Evolutionary conservation across 1,284 basidiomycete genomes (phyloP), one percentile per base, ranked within the genome.

Genomic region (Polyporus tsugae): DNA sequence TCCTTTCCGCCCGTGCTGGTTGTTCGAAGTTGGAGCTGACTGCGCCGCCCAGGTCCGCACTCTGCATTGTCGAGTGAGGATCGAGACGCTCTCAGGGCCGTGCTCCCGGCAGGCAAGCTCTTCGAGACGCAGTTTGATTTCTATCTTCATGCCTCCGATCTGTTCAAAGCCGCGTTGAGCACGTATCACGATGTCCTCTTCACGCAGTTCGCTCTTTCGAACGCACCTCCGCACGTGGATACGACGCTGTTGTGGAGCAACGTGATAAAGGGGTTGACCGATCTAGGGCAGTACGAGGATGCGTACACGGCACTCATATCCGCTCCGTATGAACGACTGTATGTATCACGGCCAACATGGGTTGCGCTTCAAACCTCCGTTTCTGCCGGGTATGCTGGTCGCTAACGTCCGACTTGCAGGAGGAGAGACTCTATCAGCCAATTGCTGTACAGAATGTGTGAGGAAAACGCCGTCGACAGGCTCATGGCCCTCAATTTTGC

Each of bases 401-500:
- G 36, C 62, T 63, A 25, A 63, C 33, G 22, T 7, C 38, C 9
- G 22, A 41, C 39, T 29, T 63, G 33, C 78, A 97, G 95, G 76
- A 92, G 91, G 82, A 87, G 89, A 53, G 94, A 97, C 71, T 92
- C 89, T 75, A 87, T 95, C 38, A 88, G 90, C 62, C 91, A 93
- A 66, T 84, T 98, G 62, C 91, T 96, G 67, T 93, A 96, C 74
- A 89, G 89, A 72, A 98, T 99, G 94, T 99, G 97, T 79, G 96
- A 99, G 79, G 89, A 93, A 62, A 88, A 93, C 74, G 89, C 94
- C 65, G 88, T 96, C 29, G 91, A 93, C 65, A 86, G 87, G 66
- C 85, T 99, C 19, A 90, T 97, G 78, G 83, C 89, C 13, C 91
- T 96, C 77, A 95, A 94, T 75, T 99, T 99, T 78, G 87, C 92